Evolutionary conservation across 768 basidiomycete species (phyloP).

Genomic region (Tulasnella calospora): DNA sequence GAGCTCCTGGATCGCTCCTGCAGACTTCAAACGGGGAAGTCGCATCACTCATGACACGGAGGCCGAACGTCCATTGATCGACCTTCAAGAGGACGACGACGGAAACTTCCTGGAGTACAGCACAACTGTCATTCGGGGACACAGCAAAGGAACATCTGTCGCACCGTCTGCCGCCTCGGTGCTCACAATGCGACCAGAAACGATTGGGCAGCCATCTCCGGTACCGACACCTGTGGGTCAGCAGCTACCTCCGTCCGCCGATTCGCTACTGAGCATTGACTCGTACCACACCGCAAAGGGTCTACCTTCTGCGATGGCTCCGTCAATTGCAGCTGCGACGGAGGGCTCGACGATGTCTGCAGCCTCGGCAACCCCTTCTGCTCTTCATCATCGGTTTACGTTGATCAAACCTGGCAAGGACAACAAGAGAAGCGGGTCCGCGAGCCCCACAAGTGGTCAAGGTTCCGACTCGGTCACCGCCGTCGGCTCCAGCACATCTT

Average conservation of each 20-base stretch:
- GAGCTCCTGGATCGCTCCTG: constrained; percentile 27
- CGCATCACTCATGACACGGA: constrained; percentile 15
- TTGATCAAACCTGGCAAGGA: constrained; percentile 65
- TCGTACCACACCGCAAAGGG: constrained; percentile 62
- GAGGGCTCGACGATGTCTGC: constrained; percentile 64
- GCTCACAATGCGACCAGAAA: constrained; percentile 40
- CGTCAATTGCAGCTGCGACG: constrained; percentile 54
- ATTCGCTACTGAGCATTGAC: constrained; percentile 42
- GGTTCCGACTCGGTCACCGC: constrained; percentile 15
- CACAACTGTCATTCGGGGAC: constrained; percentile 58
- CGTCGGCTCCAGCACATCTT: constrained; percentile 32
- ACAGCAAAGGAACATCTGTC: constrained; percentile 40
- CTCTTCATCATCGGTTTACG: constrained; percentile 78
- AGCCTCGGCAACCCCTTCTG: constrained; percentile 36
- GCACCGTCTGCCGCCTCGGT: constrained; percentile 32
- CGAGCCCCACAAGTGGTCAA: not conserved
- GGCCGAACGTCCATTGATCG: constrained; percentile 21
- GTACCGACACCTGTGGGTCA: constrained; percentile 47
- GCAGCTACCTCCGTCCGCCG: constrained; percentile 38
- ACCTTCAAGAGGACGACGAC: constrained; percentile 10
- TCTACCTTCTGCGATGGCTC: constrained; percentile 32
- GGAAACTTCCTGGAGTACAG: constrained; percentile 53
- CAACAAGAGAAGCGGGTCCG: constrained; percentile 10
- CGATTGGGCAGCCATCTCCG: constrained; percentile 42
- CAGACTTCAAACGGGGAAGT: constrained; percentile 41